Evolutionary conservation across 179 eudicot species (phyloP), one percentile per base, ranked within the genome.

Genomic region (Beta macrorhiza): DNA sequence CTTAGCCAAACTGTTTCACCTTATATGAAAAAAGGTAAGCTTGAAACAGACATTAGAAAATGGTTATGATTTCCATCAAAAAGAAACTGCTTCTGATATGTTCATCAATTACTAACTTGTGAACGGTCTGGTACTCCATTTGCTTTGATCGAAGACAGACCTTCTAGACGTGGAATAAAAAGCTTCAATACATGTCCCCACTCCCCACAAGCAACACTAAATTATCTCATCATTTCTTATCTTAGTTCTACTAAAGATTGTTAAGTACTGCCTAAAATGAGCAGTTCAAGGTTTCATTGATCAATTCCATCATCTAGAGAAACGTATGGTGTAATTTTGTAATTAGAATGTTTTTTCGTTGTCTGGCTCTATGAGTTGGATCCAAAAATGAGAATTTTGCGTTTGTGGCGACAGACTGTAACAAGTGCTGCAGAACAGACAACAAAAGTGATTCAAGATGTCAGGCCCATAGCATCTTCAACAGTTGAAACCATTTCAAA

Each of bases 361-460:
- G 29, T 76, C 57, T 73, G 37, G 29, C 22, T 64, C 8, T 62
- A 52, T 65, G 58, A 77, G 3, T 4, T 52, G 45, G 44, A 49
- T 67, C 67, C 53, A 78, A 32, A 49, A 49, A 57, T 77, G 67
- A 78, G 7, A 19, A 32, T 7, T 58, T 51, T 78, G 79, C 59
- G 2, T 78, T 68, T 77, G 56, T 62, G 71, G 7, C 68, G 67
- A 52, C 92, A 95, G 98, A 92, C 92, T 53, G 97, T 93, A 57
- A 87, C 89, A 56, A 92, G 87, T 89, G 99, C 92, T 73, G 98
- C 97, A 70, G 91, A 89, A 80, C 92, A 91, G 76, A 93, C 95
- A n/a, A 78, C 92, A 55, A 93, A 88, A 86, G 90, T 90, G 59
- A 91, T 95, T 61, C 89, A 90, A 83, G 93, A 78, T 17, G 98